Conservation (phyloP, 306 rosid genomes). For the Casuarina cunninghamiana region DNA sequence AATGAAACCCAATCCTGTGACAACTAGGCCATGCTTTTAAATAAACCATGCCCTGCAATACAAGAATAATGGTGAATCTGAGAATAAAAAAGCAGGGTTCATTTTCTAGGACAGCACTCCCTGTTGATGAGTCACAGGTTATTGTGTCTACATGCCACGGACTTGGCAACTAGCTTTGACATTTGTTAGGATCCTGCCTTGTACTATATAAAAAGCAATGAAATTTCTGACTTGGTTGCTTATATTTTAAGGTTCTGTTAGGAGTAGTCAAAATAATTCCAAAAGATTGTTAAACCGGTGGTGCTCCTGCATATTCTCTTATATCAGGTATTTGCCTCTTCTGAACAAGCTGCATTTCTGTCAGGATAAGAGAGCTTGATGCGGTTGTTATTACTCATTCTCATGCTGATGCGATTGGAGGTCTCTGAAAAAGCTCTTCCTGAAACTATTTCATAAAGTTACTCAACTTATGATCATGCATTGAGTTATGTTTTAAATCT, state of each 20-base stretch:
- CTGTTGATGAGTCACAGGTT: not conserved
- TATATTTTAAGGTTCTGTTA: not conserved
- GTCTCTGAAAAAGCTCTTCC: slow-evolving; percentile 58
- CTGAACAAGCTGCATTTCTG: slow-evolving; percentile 59
- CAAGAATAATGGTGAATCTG: not conserved
- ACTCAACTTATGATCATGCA: slow-evolving; percentile 5
- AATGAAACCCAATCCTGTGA: too few relatives aligned
- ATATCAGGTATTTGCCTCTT: slow-evolving; percentile 30
- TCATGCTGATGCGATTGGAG: slow-evolving; percentile 99
- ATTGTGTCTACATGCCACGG: not conserved
- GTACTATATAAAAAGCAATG: slow-evolving; percentile 6
- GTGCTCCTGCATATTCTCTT: slow-evolving; percentile 27
- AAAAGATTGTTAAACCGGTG: not conserved
- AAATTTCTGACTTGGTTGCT: not conserved
- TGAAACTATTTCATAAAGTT: slow-evolving; percentile 30
- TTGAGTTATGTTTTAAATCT: not conserved
- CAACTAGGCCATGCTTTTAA: not conserved
- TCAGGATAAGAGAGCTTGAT: slow-evolving; percentile 95
- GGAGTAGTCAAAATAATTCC: not conserved
- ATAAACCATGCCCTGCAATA: not conserved
- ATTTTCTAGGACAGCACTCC: not conserved
- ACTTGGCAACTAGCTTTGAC: not conserved
- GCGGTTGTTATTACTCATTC: slow-evolving; percentile 97
- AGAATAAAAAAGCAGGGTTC: not conserved
- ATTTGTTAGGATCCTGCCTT: not conserved